These are phyloP conservation scores for Ceratobasidium sp. DNA, from an alignment of 1,284 basidiomycete species.

Conservation along the genomic window DNA sequence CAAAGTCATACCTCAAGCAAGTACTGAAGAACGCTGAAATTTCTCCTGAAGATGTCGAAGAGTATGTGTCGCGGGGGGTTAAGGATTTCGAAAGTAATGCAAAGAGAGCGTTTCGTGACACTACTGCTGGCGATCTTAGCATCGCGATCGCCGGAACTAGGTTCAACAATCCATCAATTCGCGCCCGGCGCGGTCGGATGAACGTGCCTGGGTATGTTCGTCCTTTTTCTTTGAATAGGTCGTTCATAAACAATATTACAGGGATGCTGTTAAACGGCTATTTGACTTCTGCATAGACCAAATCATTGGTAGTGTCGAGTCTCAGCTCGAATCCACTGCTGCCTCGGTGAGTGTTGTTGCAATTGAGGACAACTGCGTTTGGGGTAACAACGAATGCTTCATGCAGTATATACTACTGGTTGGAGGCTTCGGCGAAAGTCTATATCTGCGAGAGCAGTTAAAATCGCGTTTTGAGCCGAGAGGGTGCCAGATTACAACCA, in stretches of 20 bases:
- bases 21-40: background rate
- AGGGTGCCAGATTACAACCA: background rate
- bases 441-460: background rate
- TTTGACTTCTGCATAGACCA: slow-evolving; percentile 25
- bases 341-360: too few species aligned
- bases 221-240: background rate
- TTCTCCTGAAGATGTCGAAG: background rate
- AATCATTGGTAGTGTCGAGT: slow-evolving; percentile 1
- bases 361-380: background rate
- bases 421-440: slow-evolving; percentile 26
- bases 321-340: background rate
- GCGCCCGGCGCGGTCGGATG: slow-evolving; percentile 9
- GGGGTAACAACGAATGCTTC: background rate
- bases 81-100: slow-evolving; percentile 33
- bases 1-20: background rate
- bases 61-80: background rate
- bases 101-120: slow-evolving; percentile 21
- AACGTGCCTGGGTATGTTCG: slow-evolving; percentile 5
- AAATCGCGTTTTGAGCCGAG: background rate
- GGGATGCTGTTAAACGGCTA: background rate
- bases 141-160: background rate
- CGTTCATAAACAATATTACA: slow-evolving; percentile 1
- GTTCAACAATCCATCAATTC: background rate
- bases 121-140: background rate
- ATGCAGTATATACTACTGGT: slow-evolving; percentile 16